A percentile compares a stretch with the other conserved stretches of the same genome.
These are phyloP conservation scores for Claviceps citrina DNA, from an alignment of 2,329 filamentous ascomycete species.

Conservation along the genomic window DNA sequence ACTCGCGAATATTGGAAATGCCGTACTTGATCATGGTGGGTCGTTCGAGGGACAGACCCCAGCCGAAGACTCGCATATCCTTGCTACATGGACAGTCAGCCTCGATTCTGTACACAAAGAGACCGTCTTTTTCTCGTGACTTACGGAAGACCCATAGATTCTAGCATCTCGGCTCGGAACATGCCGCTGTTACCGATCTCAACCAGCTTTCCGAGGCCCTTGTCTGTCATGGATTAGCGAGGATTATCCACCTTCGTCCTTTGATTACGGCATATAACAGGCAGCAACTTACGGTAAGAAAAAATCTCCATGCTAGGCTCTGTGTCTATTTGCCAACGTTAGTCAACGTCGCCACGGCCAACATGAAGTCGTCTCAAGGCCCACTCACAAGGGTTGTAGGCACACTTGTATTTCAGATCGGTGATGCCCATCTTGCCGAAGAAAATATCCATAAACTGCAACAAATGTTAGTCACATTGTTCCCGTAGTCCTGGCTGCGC, in stretches of 20 bases:
- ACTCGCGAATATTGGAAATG: conserved; percentile 78
- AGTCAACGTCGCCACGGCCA: conserved; percentile 51
- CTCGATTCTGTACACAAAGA: background rate
- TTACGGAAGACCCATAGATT: conserved; percentile 73
- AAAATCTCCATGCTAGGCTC: conserved; percentile 98
- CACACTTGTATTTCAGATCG: conserved; percentile 83
- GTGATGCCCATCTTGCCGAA: conserved; percentile 89
- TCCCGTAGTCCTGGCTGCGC: background rate
- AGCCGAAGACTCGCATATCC: conserved; percentile 87
- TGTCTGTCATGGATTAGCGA: conserved; percentile 26
- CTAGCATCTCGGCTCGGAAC: conserved; percentile 96
- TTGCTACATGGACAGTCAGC: conserved; percentile 22
- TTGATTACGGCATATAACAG: background rate
- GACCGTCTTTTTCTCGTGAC: background rate
- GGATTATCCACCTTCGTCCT: background rate
- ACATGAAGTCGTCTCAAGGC: background rate
- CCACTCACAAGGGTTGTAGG: conserved; percentile 22
- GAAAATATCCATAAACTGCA: conserved; percentile 76
- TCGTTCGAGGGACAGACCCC: conserved; percentile 78
- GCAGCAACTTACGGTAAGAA: conserved; percentile 45
- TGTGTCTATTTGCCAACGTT: conserved; percentile 41
- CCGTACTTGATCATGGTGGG: conserved; percentile 96
- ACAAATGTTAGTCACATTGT: background rate
- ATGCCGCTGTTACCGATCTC: conserved; percentile 98
- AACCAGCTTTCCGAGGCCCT: conserved; percentile 75